These are phyloP conservation scores for Uromyces viciae-fabae DNA, from an alignment of 1,284 basidiomycete genomes.

Conservation along the genomic window DNA sequence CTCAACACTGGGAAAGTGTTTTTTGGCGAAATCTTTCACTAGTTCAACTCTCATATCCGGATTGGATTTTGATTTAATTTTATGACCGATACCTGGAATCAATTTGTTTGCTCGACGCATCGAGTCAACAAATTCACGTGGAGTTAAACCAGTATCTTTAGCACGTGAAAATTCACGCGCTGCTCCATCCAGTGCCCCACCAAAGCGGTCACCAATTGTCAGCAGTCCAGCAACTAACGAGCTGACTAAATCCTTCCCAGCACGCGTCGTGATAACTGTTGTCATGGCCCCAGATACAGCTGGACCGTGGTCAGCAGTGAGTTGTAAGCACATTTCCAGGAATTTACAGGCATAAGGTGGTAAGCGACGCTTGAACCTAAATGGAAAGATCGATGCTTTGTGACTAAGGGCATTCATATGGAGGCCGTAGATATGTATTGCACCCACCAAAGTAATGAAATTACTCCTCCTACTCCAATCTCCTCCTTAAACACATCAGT, in stretches of 20 bases:
- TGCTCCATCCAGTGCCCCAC: slow-evolving; percentile 98
- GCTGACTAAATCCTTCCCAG: slow-evolving; percentile 96
- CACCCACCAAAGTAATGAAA: slow-evolving; percentile 97
- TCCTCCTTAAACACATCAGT: slow-evolving; percentile 98
- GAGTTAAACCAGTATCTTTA: slow-evolving; percentile 82
- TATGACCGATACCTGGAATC: slow-evolving; percentile 98
- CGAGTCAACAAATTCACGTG: slow-evolving; percentile 94
- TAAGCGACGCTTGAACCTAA: slow-evolving; percentile 56
- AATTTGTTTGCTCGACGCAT: slow-evolving; percentile 95
- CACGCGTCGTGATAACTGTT: slow-evolving; percentile 97
- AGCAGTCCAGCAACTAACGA: slow-evolving; percentile 92
- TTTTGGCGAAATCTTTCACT: slow-evolving; percentile 92
- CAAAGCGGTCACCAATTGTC: slow-evolving; percentile 96
- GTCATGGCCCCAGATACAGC: slow-evolving; percentile 90
- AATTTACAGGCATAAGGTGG: slow-evolving; percentile 86
- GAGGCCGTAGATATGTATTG: no score
- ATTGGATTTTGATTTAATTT: slow-evolving; percentile 94
- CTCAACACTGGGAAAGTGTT: slow-evolving; percentile 79
- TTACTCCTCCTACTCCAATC: slow-evolving; percentile 94
- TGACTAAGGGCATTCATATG: not conserved
- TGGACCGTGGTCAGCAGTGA: slow-evolving; percentile 97
- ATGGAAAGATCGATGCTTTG: slow-evolving; percentile 32
- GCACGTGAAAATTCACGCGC: slow-evolving; percentile 91
- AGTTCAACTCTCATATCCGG: slow-evolving; percentile 90
- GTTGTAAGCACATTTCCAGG: slow-evolving; percentile 99